Percentiles rank a stretch among this genome's conserved stretches.
phyloP scores from a whole-genome alignment of 305 asterid genomes.

The Fraxinus floribunda region DNA sequence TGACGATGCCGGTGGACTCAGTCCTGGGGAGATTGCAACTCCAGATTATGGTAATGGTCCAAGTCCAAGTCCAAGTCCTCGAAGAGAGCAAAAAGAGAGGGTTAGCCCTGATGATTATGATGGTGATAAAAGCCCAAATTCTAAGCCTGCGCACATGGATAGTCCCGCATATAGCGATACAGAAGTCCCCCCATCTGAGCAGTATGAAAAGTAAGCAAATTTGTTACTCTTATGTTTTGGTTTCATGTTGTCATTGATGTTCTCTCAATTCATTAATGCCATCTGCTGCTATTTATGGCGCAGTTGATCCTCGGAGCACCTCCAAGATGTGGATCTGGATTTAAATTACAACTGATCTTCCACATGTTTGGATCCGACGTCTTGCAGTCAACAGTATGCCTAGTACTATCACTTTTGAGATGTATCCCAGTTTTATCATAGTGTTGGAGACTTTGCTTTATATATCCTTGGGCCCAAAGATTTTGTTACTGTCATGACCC shows the following conservation, averaged over 20 bases:
- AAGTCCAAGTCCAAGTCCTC: slow-evolving; percentile 32
- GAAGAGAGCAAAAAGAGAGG: slow-evolving; percentile 35
- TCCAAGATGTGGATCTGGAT: slow-evolving; percentile 15
- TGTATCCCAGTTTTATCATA: slow-evolving; percentile 1
- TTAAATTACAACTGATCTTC: not conserved
- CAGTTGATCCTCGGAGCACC: slow-evolving; percentile 26
- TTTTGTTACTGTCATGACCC: not conserved
- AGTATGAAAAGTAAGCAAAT: slow-evolving; percentile 39
- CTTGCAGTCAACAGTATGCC: not conserved
- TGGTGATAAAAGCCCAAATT: slow-evolving; percentile 34
- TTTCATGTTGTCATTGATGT: not conserved
- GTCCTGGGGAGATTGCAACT: slow-evolving; percentile 32
- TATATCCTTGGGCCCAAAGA: slow-evolving; percentile 4
- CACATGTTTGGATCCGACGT: not conserved
- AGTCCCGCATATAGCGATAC: slow-evolving; percentile 47
- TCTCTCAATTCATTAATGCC: not conserved
- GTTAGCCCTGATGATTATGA: slow-evolving; percentile 38
- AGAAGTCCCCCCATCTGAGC: slow-evolving; percentile 43
- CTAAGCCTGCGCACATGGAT: slow-evolving; percentile 24
- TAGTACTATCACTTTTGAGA: slow-evolving; percentile 1
- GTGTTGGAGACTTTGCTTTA: slow-evolving; percentile 1
- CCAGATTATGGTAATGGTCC: slow-evolving; percentile 36
- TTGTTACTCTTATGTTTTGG: not conserved
- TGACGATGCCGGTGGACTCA: slow-evolving; percentile 23
- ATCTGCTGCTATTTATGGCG: not conserved